Evolutionary conservation across 352 stramenopile species (phyloP).

Genomic region (Phytophthora sansomeana): DNA sequence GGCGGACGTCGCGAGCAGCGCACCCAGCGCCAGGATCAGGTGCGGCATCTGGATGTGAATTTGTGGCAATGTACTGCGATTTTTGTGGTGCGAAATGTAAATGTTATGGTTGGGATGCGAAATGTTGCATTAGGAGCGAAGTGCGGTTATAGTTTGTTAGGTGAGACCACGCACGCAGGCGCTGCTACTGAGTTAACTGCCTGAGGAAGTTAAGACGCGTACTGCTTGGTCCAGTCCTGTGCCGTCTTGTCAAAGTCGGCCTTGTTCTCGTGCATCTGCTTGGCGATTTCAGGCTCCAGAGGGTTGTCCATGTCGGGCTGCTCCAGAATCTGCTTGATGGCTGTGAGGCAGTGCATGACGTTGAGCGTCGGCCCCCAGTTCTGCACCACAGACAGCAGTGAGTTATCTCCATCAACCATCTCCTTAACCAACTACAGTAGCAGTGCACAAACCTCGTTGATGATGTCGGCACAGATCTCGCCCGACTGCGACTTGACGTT

Average conservation of each 20-base stretch:
- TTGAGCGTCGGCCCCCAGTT: conserved; percentile 98
- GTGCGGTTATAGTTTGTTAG: background rate
- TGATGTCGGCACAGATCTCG: conserved; percentile 97
- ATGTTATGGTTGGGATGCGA: background rate
- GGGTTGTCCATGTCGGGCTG: conserved; percentile 96
- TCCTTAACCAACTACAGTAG: background rate
- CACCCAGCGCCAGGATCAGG: conserved; percentile 15
- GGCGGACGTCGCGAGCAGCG: conserved; percentile 15
- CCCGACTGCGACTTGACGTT: conserved; percentile 96
- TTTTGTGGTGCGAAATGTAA: background rate
- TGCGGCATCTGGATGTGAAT: conserved; percentile 2
- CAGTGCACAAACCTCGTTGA: conserved; percentile 76
- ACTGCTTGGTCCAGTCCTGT: conserved; percentile 93
- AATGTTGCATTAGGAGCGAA: conserved; percentile 4
- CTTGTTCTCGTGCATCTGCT: conserved; percentile 93
- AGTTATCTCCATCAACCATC: conserved; percentile 12
- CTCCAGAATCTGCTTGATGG: conserved; percentile 96
- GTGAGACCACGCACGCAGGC: background rate
- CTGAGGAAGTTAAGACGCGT: conserved; percentile 69
- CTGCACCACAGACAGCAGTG: conserved; percentile 34
- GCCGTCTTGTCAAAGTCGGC: conserved; percentile 94
- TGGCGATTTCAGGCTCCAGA: conserved; percentile 96
- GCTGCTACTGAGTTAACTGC: background rate
- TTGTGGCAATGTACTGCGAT: conserved; percentile 1
- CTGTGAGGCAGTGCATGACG: conserved; percentile 90